Conservation (phyloP, 2,329 filamentous ascomycete species). For the Magnaporthiopsis poae region DNA sequence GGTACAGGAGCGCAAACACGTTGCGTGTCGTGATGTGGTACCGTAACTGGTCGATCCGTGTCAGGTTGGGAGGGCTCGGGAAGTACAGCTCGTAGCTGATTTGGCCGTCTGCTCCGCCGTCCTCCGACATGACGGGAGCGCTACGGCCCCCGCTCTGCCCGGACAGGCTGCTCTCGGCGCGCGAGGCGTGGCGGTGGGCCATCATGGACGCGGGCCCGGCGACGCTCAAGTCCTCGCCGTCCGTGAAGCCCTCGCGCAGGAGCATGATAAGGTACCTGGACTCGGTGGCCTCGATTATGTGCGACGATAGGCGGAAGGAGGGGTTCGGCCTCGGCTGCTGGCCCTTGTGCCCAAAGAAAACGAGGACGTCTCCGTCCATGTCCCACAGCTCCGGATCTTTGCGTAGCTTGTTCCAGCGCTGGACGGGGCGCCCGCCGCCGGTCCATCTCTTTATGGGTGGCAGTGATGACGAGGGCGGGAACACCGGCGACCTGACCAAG, state of each 20-base stretch:
- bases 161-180: slow-evolving; percentile 9
- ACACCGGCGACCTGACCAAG: slow-evolving; percentile 31
- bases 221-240: slow-evolving; percentile 33
- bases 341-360: slow-evolving; percentile 41
- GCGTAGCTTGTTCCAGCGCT: slow-evolving; percentile 47
- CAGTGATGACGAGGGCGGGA: slow-evolving; percentile 24
- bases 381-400: slow-evolving; percentile 55
- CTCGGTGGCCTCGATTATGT: slow-evolving; percentile 48
- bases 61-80: slow-evolving; percentile 41
- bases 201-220: slow-evolving; percentile 28
- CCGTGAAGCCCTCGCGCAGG: slow-evolving; percentile 42
- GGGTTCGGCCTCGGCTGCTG: slow-evolving; percentile 36
- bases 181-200: slow-evolving; percentile 22
- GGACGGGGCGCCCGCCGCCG: slow-evolving; percentile 37
- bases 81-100: slow-evolving; percentile 57
- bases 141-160: slow-evolving; percentile 14
- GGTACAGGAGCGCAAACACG: slow-evolving; percentile 55
- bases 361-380: slow-evolving; percentile 48
- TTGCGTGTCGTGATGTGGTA: slow-evolving; percentile 60
- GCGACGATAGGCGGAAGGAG: slow-evolving; percentile 48
- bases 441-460: slow-evolving; percentile 44
- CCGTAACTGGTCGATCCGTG: slow-evolving; percentile 37
- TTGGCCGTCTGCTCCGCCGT: slow-evolving; percentile 40
- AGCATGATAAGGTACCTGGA: slow-evolving; percentile 44
- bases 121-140: slow-evolving; percentile 34